These are phyloP conservation scores for Gossypium lobatum DNA, from an alignment of 441 rosid genomes.

Conservation along the genomic window DNA sequence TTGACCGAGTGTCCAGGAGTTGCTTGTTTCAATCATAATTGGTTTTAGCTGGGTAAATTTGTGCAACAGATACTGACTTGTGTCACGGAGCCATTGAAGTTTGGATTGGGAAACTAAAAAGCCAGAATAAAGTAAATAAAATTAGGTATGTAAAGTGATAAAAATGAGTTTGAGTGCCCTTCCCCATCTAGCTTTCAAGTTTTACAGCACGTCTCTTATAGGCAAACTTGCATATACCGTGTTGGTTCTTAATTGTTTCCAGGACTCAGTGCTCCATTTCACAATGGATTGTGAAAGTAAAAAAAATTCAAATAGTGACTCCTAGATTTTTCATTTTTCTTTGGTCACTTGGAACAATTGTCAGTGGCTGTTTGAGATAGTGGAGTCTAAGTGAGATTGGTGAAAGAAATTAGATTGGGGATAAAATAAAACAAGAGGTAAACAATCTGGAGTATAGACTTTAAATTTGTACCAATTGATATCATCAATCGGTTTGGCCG, in stretches of 20 bases:
- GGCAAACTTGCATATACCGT: not conserved
- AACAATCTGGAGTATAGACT: not conserved
- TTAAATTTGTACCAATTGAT: not conserved
- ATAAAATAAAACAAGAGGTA: not conserved
- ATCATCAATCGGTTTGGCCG: not conserved
- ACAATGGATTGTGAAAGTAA: not conserved
- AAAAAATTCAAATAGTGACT: not conserved
- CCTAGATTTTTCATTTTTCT: not conserved
- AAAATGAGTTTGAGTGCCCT: not conserved
- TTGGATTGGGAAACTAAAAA: not conserved
- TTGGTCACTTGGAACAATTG: not conserved
- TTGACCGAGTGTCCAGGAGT: not conserved
- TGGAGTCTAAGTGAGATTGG: slow-evolving; percentile 2
- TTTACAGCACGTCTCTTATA: not conserved
- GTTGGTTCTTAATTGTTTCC: slow-evolving; percentile 1
- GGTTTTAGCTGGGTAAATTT: not conserved
- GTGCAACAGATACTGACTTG: slow-evolving; percentile 1
- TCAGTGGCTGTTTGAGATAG: not conserved
- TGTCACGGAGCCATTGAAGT: not conserved
- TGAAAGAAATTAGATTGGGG: not conserved
- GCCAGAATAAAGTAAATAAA: not conserved
- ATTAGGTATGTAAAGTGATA: not conserved
- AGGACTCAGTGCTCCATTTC: not conserved
- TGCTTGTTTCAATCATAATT: not conserved
- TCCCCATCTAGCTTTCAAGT: not conserved